These are phyloP conservation scores for Malus domestica DNA, from an alignment of 306 rosid species.

Conservation along the genomic window ASM211411v1 NC_041805.1:16005501-16006000, in stretches of 20 bases:
- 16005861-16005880: not conserved
- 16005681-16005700: not conserved
- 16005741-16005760: not conserved
- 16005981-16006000: slow-evolving; percentile 91
- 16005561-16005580: slow-evolving; percentile 88
- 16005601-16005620: slow-evolving; percentile 13
- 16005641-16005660: slow-evolving; percentile 1
- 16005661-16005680: not conserved
- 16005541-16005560: slow-evolving; percentile 87
- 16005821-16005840: not conserved
- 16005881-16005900: not conserved
- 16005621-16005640: not conserved
- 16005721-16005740: not conserved
- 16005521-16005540: slow-evolving; percentile 80
- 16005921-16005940: not conserved
- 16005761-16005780: not conserved
- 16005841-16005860: not conserved
- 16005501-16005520: slow-evolving; percentile 97
- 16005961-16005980: slow-evolving; percentile 78
- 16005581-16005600: slow-evolving; percentile 23
- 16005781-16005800: not conserved
- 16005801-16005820: not conserved
- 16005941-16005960: not conserved
- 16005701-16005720: not conserved
- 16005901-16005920: not conserved